These are phyloP conservation scores for Scutellaria baicalensis DNA, from an alignment of 257 asterid genomes.

Conservation along the genomic window DNA sequence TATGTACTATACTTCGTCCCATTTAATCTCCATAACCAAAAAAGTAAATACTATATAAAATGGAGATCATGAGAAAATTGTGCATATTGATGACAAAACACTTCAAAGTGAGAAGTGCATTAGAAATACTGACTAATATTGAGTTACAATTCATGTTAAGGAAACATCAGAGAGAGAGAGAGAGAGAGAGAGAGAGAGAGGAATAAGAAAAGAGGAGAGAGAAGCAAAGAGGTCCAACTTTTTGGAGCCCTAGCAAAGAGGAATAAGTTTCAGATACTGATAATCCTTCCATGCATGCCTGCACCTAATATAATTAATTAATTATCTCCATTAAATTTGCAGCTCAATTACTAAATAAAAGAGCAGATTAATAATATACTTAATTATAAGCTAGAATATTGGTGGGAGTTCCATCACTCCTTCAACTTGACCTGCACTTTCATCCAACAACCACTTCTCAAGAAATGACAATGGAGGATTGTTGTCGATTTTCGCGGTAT, in stretches of 20 bases:
- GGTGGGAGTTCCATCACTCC: slow-evolving; percentile 61
- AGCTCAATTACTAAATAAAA: not conserved
- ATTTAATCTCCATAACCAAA: no score
- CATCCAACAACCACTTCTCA: slow-evolving; percentile 90
- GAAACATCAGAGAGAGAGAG: not conserved
- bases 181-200: not conserved
- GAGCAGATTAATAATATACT: not conserved
- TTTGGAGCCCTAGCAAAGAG: slow-evolving; percentile 42
- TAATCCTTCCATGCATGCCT: slow-evolving; percentile 6
- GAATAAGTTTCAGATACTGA: slow-evolving; percentile 1
- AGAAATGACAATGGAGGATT: slow-evolving; percentile 66
- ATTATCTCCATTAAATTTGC: not conserved
- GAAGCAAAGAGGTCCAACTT: slow-evolving; percentile 35
- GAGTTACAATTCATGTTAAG: slow-evolving; percentile 24
- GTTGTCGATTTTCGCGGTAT: slow-evolving; percentile 25
- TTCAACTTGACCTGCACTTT: slow-evolving; percentile 58
- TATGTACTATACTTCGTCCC: no score
- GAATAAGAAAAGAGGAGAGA: not conserved
- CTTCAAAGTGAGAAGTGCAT: slow-evolving; percentile 7
- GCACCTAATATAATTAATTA: not conserved
- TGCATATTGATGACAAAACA: not conserved
- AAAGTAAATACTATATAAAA: not conserved
- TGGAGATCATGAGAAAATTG: not conserved
- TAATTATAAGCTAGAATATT: slow-evolving; percentile 32
- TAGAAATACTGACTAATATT: slow-evolving; percentile 6